phyloP scores from a whole-genome alignment of 2,329 filamentous ascomycete genomes.

The Pyricularia sp. region DNA sequence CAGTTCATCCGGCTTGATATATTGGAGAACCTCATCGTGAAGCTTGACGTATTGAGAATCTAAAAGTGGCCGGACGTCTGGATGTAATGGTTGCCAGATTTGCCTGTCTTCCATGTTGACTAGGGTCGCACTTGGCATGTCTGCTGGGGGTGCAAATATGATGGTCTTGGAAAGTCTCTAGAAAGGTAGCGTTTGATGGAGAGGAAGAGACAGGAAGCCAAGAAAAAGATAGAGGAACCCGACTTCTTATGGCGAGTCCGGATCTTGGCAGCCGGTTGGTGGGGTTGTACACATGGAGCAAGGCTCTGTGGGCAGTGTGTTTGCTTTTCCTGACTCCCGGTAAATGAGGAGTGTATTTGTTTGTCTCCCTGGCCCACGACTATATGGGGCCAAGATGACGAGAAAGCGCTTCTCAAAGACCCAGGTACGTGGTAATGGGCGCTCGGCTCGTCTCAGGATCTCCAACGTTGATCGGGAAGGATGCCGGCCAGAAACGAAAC shows the following conservation, averaged over 20 bases:
- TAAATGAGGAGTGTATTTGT: neutral
- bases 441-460: neutral
- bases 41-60: conserved; percentile 28
- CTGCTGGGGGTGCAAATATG: neutral
- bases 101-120: neutral
- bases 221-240: neutral
- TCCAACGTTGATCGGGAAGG: neutral
- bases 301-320: neutral
- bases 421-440: neutral
- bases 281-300: neutral
- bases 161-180: neutral
- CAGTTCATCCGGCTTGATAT: conserved; percentile 22
- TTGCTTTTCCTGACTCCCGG: neutral
- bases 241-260: neutral
- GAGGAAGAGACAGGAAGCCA: neutral
- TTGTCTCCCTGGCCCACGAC: neutral
- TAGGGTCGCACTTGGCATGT: neutral
- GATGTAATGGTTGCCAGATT: conserved; percentile 22
- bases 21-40: conserved; percentile 27
- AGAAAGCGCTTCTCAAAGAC: neutral
- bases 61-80: conserved; percentile 18
- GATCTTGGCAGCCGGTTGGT: neutral
- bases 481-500: neutral
- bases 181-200: neutral
- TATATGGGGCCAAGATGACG: neutral